Conservation (phyloP, 495 filamentous ascomycete genomes). For the Penicillium coprophilum region DNA sequence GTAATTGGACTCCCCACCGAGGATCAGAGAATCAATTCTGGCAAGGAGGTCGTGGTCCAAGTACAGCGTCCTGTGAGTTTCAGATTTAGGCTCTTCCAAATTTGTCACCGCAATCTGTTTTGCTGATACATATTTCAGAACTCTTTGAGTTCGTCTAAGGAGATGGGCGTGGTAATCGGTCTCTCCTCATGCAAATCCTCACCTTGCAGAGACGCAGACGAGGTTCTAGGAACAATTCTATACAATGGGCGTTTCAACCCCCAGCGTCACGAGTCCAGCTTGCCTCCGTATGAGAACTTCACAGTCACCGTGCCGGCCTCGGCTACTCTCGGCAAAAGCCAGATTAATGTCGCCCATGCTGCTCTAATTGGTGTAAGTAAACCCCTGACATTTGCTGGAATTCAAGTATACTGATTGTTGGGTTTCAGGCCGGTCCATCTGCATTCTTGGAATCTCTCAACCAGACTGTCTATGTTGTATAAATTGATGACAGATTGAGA, state of each 20-base stretch:
- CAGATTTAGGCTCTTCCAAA: not conserved
- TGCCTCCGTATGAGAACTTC: conserved; percentile 41
- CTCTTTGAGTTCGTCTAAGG: conserved; percentile 29
- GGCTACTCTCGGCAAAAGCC: conserved; percentile 20
- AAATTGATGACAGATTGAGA: not conserved
- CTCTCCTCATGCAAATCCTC: conserved; percentile 26
- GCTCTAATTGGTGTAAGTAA: conserved; percentile 40
- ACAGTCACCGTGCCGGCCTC: conserved; percentile 30
- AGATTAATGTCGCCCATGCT: conserved; percentile 38
- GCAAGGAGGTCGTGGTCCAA: conserved; percentile 28
- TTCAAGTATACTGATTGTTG: not conserved
- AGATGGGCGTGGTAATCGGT: conserved; percentile 38
- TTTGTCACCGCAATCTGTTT: not conserved
- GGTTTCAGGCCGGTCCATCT: conserved; percentile 17
- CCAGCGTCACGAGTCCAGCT: conserved; percentile 27
- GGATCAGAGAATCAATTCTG: conserved; percentile 19
- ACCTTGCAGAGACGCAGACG: conserved; percentile 21
- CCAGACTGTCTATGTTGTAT: conserved; percentile 13
- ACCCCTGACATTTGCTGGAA: not conserved
- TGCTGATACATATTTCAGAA: conserved; percentile 19
- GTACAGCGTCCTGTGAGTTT: conserved; percentile 36
- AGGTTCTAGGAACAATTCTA: conserved; percentile 30
- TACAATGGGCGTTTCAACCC: conserved; percentile 37
- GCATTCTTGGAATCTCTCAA: conserved; percentile 26
- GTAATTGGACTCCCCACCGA: conserved; percentile 61